Base-by-base conservation (phyloP, 2,329 filamentous ascomycete genomes). In the Niveomyces coronatus region DNA sequence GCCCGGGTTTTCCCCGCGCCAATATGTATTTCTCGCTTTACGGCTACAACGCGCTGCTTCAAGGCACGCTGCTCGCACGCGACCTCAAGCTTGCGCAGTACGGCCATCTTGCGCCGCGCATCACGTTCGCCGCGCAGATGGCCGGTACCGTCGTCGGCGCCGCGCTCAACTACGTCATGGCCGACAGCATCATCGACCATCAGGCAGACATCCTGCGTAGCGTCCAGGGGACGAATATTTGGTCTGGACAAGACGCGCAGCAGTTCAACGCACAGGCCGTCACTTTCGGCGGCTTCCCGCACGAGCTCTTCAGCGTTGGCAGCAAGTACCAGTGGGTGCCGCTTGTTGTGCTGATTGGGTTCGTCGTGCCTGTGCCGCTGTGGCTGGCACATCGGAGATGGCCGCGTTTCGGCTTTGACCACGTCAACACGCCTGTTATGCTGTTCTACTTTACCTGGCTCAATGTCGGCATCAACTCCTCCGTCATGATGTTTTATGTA, bases 241-340 rank as follows among this genome's bases (percentile, higher is more conserved):
- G 67, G 67, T 64, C 60, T 9, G 47, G 47, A n/a, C 60, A 65
- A 10, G 60, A 62, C 27, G 54, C 69, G 2, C 67, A 71, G 45
- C 53, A 56, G 3, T 64, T 60, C 54, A 70, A 70, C 44, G 60
- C 63, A 1, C 47, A 45, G 6, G 51, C 51, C 2, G 46, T 55
- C 10, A 47, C 53, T 4, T 40, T 8, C 54, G 52, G 52, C 45
- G 49, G 10, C 30, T 48, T 15, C 45, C 51, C 16, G 44, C 37
- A 49, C 8, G 45, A 53, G 19, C 43, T 49, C 8, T 51, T 41
- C 6, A 35, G 34, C n/a, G 44, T 45, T 19, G 31, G 39, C 8
- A 24, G 35, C 39, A 39, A 42, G 19, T 36, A 40, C 26, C 30
- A 44, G 37, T 35, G 44, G 44, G 31, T 40, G 31, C 33, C 45